These are phyloP conservation scores for Tremella mesenterica DNA, from an alignment of 768 basidiomycete genomes.

Conservation along the genomic window DNA sequence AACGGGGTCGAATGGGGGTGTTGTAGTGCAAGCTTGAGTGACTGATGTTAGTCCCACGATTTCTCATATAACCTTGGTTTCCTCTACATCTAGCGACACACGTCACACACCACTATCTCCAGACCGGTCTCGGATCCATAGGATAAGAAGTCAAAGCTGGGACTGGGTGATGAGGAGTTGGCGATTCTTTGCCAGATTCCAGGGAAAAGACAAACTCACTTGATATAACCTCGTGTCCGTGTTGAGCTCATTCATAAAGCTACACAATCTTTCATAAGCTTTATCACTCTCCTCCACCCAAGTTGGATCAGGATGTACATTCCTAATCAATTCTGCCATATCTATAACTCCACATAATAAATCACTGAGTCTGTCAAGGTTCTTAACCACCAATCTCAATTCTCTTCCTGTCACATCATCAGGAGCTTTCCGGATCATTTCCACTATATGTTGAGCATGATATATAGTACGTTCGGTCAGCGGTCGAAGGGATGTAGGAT, in stretches of 20 bases:
- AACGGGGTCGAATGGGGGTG: constrained; percentile 27
- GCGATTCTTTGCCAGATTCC: not conserved
- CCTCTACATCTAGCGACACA: no score
- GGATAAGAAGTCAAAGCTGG: not conserved
- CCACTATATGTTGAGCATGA: constrained; percentile 72
- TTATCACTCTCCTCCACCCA: constrained; percentile 80
- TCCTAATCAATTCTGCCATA: constrained; percentile 84
- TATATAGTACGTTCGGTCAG: constrained; percentile 71
- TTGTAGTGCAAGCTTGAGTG: constrained; percentile 11
- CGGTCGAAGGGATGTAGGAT: constrained; percentile 60
- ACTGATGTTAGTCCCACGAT: not conserved
- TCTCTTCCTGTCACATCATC: constrained; percentile 60
- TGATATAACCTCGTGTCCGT: constrained; percentile 83
- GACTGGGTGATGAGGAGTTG: constrained; percentile 28
- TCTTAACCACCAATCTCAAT: constrained; percentile 80
- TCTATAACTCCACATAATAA: constrained; percentile 93
- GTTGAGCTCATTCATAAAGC: constrained; percentile 96
- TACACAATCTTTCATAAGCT: constrained; percentile 84
- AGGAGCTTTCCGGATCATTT: constrained; percentile 61
- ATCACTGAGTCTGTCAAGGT: constrained; percentile 91
- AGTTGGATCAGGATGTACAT: constrained; percentile 74
- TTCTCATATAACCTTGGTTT: no score
- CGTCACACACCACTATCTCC: no score
- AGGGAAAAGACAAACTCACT: constrained; percentile 50
- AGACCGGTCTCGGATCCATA: no score